Evolutionary conservation across 2,329 filamentous ascomycete species (phyloP).

Genomic region (Capronia coronata): DNA sequence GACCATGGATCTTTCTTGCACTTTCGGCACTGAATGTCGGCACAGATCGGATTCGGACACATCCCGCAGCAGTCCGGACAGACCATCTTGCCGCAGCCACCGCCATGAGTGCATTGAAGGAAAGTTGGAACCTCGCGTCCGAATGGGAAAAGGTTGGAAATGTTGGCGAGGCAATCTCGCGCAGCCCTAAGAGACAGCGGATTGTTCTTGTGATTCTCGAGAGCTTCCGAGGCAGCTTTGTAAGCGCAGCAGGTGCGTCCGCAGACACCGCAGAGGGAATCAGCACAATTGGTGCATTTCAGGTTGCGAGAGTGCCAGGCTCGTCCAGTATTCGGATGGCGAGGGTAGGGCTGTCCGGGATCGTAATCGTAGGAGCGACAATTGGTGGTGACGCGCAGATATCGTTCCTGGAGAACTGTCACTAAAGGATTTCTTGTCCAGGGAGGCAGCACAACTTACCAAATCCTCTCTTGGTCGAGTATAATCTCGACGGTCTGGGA

Average conservation of each 20-base stretch:
- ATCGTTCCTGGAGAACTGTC: slow-evolving; percentile 17
- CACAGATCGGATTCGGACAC: slow-evolving; percentile 33
- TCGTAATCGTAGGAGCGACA: slow-evolving; percentile 23
- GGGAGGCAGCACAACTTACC: slow-evolving; percentile 9
- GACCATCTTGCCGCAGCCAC: slow-evolving; percentile 32
- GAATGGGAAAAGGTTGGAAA: slow-evolving; percentile 27
- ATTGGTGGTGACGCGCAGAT: slow-evolving; percentile 21
- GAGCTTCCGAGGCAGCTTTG: slow-evolving; percentile 22
- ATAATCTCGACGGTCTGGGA: slow-evolving; percentile 9
- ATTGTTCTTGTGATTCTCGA: slow-evolving; percentile 20
- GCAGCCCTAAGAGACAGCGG: slow-evolving; percentile 15
- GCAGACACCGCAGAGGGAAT: slow-evolving; percentile 31
- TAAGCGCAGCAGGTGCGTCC: slow-evolving; percentile 33
- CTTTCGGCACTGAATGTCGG: slow-evolving; percentile 34
- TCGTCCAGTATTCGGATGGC: slow-evolving; percentile 28
- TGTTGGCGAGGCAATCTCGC: slow-evolving; percentile 24
- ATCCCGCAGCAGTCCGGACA: slow-evolving; percentile 35
- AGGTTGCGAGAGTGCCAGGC: slow-evolving; percentile 33
- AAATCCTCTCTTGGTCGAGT: slow-evolving; percentile 15
- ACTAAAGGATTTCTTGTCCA: not conserved
- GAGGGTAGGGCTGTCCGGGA: slow-evolving; percentile 18
- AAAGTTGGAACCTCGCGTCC: slow-evolving; percentile 33
- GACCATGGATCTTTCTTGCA: slow-evolving; percentile 34
- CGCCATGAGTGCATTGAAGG: slow-evolving; percentile 31
- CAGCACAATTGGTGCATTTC: slow-evolving; percentile 31